phyloP scores from a whole-genome alignment of 768 basidiomycete genomes.

The Lentinula sp. region DNA sequence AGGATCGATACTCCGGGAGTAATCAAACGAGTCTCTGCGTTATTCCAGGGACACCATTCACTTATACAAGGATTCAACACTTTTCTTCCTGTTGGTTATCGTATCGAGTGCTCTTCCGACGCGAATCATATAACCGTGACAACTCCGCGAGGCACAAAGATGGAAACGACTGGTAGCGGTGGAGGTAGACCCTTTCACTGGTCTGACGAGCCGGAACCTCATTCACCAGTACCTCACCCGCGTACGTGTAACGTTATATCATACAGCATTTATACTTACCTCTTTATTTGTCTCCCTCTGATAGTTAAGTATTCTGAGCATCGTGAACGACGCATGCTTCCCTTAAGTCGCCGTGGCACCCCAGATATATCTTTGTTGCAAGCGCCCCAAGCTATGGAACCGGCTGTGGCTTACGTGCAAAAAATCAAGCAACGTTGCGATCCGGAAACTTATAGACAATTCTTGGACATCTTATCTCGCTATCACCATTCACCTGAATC shows the following conservation, averaged over 20 bases:
- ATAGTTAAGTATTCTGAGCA: conserved; percentile 16
- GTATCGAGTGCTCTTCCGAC: conserved; percentile 76
- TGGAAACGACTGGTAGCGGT: conserved; percentile 49
- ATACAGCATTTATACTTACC: not conserved
- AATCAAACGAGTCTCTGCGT: conserved; percentile 88
- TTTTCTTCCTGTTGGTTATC: conserved; percentile 90
- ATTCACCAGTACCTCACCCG: conserved; percentile 1
- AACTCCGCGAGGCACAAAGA: conserved; percentile 62
- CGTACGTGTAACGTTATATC: not conserved
- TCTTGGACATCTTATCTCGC: conserved; percentile 67
- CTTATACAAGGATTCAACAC: conserved; percentile 99
- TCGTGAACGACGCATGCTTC: conserved; percentile 6
- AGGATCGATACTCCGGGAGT: conserved; percentile 98
- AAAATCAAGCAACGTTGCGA: conserved; percentile 95
- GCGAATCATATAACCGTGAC: conserved; percentile 69
- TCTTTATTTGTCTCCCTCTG: conserved; percentile 1
- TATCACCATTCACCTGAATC: conserved; percentile 56
- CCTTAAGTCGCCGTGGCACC: conserved; percentile 13
- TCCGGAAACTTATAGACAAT: conserved; percentile 77
- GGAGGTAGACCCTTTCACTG: conserved; percentile 30
- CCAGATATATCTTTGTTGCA: conserved; percentile 29
- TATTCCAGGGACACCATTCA: conserved; percentile 84
- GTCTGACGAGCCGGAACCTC: conserved; percentile 20
- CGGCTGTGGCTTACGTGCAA: conserved; percentile 92
- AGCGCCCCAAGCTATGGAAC: conserved; percentile 46